Evolutionary conservation across 495 filamentous ascomycete species (phyloP).

Genomic region (Pseudomonodictys pantanalensis): DNA sequence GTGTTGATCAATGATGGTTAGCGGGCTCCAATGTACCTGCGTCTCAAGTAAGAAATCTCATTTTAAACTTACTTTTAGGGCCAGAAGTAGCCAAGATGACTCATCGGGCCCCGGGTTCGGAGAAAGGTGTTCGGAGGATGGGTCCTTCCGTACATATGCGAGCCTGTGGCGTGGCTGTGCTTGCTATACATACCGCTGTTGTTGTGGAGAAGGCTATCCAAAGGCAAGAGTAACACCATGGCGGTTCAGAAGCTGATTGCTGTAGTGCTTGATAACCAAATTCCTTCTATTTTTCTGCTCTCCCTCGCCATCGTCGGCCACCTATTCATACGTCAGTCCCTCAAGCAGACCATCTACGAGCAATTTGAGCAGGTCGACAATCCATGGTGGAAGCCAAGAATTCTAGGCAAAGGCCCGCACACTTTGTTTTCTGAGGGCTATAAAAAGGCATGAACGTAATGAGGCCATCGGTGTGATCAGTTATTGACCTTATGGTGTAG

Average conservation of each 20-base stretch:
- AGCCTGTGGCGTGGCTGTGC: no score
- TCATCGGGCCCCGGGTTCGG: no score
- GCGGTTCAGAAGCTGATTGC: no score
- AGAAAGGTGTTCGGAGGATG: no score
- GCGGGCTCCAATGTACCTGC: not conserved
- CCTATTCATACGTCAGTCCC: not conserved
- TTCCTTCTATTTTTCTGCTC: not conserved
- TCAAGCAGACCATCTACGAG: not conserved
- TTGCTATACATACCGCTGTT: no score
- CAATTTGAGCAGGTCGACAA: not conserved
- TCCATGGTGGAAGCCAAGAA: not conserved
- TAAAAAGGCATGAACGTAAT: not conserved
- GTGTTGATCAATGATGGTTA: not conserved
- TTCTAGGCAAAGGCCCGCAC: not conserved
- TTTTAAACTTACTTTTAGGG: not conserved
- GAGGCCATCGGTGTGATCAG: not conserved
- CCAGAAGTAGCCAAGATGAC: no score
- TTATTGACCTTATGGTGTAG: not conserved
- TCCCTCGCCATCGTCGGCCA: not conserved
- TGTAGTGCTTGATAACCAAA: no score
- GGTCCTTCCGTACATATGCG: no score
- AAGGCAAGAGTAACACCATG: no score
- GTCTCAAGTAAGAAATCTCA: not conserved
- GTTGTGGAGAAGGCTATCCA: no score
- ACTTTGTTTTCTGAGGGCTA: not conserved